Conservation (phyloP, 2,329 filamentous ascomycete genomes). For the Fusarium lyarnte region DNA sequence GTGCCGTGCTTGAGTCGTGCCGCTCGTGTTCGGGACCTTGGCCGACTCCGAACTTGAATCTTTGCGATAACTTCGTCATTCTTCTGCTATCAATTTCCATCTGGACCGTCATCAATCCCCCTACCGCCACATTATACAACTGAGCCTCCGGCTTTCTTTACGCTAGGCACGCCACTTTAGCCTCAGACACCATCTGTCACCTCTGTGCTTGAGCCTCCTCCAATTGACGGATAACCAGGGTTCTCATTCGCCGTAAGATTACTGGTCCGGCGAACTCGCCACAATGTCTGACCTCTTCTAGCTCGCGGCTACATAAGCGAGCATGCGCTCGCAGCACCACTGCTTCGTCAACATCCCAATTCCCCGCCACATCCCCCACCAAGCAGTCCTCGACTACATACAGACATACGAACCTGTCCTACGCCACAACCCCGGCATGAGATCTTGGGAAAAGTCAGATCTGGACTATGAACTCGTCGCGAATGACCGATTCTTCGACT, state of each 20-base stretch:
- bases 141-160: too few species aligned
- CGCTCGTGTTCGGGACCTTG: background rate
- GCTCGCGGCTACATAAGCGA: conserved; percentile 4
- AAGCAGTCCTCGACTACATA: conserved; percentile 49
- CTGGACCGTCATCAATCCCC: too few species aligned
- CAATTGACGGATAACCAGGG: background rate
- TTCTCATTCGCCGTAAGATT: background rate
- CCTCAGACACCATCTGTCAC: background rate
- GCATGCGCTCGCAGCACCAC: conserved; percentile 45
- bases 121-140: too few species aligned
- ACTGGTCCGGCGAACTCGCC: background rate
- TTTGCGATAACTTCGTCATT: background rate
- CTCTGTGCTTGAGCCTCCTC: background rate
- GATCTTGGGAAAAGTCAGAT: conserved; percentile 46
- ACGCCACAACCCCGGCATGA: conserved; percentile 51
- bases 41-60: background rate
- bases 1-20: background rate
- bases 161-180: background rate
- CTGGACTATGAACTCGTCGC: conserved; percentile 46
- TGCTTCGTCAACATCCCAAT: conserved; percentile 53
- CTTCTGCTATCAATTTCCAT: background rate
- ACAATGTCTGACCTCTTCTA: background rate
- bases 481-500: conserved; percentile 53
- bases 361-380: conserved; percentile 49
- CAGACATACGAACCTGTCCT: conserved; percentile 54